Conservation (phyloP, 73 alveolate species). For the Paramecium biaurelia region DNA sequence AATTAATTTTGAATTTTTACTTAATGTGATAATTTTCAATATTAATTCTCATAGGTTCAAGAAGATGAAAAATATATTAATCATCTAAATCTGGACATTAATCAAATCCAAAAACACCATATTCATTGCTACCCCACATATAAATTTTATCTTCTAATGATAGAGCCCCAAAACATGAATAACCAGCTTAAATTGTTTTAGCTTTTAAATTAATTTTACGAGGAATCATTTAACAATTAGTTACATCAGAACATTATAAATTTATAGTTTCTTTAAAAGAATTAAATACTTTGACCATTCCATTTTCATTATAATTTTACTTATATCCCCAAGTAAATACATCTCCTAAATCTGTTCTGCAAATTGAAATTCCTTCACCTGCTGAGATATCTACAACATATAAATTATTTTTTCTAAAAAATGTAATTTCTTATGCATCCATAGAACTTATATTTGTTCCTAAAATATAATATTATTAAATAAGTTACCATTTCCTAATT, state of each 20-base stretch:
- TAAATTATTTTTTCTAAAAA: not conserved
- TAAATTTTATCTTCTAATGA: not conserved
- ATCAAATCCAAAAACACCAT: slow-evolving; percentile 4
- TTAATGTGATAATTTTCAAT: not conserved
- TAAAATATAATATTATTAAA: not conserved
- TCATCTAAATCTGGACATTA: not conserved
- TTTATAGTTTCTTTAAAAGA: not conserved
- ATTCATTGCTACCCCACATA: slow-evolving; percentile 22
- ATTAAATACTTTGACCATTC: not conserved
- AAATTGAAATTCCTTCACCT: not conserved
- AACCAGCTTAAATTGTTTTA: not conserved
- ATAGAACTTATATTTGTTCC: not conserved
- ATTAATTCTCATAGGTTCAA: slow-evolving; percentile 1
- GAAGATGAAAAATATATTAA: not conserved
- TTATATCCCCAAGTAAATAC: slow-evolving; percentile 16
- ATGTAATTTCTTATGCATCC: not conserved
- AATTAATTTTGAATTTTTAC: not conserved
- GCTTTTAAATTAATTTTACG: not conserved
- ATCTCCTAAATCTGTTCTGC: slow-evolving; percentile 17
- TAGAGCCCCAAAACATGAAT: not conserved
- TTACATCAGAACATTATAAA: not conserved
- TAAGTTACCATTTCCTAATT: slow-evolving; percentile 37
- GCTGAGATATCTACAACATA: not conserved
- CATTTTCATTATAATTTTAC: not conserved
- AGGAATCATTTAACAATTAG: not conserved